These are phyloP conservation scores for Aeschynomene evenia DNA, from an alignment of 306 rosid species.

Conservation along the genomic window DNA sequence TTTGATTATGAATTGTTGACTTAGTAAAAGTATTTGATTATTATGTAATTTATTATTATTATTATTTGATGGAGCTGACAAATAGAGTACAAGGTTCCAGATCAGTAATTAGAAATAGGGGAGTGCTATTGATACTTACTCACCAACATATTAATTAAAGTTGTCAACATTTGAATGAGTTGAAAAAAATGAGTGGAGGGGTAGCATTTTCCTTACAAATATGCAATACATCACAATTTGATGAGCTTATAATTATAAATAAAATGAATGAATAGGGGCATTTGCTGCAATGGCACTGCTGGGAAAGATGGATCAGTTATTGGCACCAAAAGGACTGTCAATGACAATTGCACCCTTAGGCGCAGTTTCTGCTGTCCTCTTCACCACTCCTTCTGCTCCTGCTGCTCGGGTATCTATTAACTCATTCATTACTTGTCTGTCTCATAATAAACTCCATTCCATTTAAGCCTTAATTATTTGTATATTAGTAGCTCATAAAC, in stretches of 20 bases:
- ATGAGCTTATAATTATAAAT: not conserved
- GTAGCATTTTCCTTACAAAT: too few relatives aligned
- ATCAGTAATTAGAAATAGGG: not conserved
- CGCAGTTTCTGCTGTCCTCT: slow-evolving; percentile 83
- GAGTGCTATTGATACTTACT: too few relatives aligned
- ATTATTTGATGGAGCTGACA: not conserved
- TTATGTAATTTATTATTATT: not conserved
- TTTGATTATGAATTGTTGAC: not conserved
- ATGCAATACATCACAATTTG: not conserved
- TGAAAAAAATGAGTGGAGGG: too few relatives aligned
- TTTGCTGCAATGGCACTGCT: slow-evolving; percentile 86
- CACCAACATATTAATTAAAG: too few relatives aligned
- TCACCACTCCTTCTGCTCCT: slow-evolving; percentile 77
- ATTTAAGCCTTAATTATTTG: too few relatives aligned
- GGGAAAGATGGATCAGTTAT: slow-evolving; percentile 78
- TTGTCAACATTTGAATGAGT: too few relatives aligned
- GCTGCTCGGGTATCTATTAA: slow-evolving; percentile 90
- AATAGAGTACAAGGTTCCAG: not conserved
- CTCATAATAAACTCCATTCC: too few relatives aligned
- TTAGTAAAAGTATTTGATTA: not conserved
- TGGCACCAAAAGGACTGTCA: slow-evolving; percentile 80
- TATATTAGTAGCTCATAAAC: too few relatives aligned
- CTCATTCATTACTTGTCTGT: too few relatives aligned
- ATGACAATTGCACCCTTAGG: slow-evolving; percentile 86
- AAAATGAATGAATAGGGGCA: slow-evolving; percentile 52